Percentiles rank a stretch among this genome's conserved stretches.
These are phyloP conservation scores for Annulohypoxylon stygium DNA, from an alignment of 495 filamentous ascomycete species.

Conservation along the genomic window DNA sequence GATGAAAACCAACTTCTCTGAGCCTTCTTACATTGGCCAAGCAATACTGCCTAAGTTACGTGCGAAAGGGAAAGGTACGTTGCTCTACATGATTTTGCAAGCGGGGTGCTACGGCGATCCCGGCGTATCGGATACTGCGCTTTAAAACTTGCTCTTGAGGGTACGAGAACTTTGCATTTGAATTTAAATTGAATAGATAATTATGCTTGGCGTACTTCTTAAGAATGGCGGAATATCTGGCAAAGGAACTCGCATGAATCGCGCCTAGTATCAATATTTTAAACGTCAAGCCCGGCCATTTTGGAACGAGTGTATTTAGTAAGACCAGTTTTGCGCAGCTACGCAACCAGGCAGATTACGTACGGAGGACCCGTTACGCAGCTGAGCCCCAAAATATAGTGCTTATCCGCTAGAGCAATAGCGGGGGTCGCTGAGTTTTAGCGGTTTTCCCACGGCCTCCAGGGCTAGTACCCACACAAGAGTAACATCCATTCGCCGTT, in stretches of 20 bases:
- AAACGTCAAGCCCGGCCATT: constrained; percentile 18
- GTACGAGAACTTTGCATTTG: constrained; percentile 48
- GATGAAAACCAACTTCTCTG: constrained; percentile 67
- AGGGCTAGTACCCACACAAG: too few relatives aligned
- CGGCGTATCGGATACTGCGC: constrained; percentile 76
- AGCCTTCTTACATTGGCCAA: constrained; percentile 58
- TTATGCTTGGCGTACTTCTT: background rate
- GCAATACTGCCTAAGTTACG: constrained; percentile 62
- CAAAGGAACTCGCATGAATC: constrained; percentile 19
- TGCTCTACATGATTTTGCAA: constrained; percentile 65
- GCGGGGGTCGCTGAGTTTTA: too few relatives aligned
- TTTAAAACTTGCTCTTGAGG: constrained; percentile 94
- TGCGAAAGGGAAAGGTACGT: constrained; percentile 60
- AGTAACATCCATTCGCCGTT: too few relatives aligned
- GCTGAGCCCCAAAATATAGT: background rate
- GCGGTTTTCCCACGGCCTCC: too few relatives aligned
- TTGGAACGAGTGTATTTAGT: constrained; percentile 28
- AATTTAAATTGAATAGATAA: background rate
- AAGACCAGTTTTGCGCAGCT: constrained; percentile 33
- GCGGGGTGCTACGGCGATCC: constrained; percentile 62
- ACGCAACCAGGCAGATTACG: constrained; percentile 21
- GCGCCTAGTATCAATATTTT: constrained; percentile 21
- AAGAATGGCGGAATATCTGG: constrained; percentile 15
- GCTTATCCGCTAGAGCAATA: background rate
- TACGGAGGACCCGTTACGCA: too few relatives aligned